These are phyloP conservation scores for Komagataella pastoris DNA, from an alignment of 805 yeast genomes.

Conservation along the genomic window DNA sequence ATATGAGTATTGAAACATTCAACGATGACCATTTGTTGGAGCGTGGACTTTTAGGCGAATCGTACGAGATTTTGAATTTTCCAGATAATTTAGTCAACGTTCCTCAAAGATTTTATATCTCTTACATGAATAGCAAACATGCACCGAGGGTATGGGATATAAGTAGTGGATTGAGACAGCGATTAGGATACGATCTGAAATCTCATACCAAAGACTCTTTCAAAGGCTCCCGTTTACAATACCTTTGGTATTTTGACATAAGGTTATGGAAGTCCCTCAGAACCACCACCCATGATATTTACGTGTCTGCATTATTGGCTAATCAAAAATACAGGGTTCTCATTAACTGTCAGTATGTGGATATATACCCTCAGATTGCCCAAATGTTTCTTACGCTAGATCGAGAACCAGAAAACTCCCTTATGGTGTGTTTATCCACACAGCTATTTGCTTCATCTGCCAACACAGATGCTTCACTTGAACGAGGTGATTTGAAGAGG, in stretches of 20 bases:
- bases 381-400: slow-evolving; percentile 63
- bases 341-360: slow-evolving; percentile 72
- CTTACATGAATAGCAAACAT: background rate
- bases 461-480: slow-evolving; percentile 48
- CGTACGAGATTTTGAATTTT: background rate
- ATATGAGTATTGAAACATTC: background rate
- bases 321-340: slow-evolving; percentile 40
- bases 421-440: slow-evolving; percentile 60
- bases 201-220: slow-evolving; percentile 4
- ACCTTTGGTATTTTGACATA: slow-evolving; percentile 50
- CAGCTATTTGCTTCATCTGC: slow-evolving; percentile 89
- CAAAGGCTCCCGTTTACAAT: slow-evolving; percentile 43
- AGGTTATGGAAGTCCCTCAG: slow-evolving; percentile 61
- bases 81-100: background rate
- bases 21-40: background rate
- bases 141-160: slow-evolving; percentile 7
- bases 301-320: slow-evolving; percentile 50
- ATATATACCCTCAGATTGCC: slow-evolving; percentile 63
- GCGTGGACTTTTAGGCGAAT: background rate
- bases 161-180: background rate
- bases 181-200: background rate
- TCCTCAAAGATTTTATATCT: background rate
- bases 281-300: slow-evolving; percentile 44
- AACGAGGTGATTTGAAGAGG: slow-evolving; percentile 51
- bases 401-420: slow-evolving; percentile 78